These are phyloP conservation scores for Lantana camara DNA, from an alignment of 257 asterid species.

Conservation along the genomic window DNA sequence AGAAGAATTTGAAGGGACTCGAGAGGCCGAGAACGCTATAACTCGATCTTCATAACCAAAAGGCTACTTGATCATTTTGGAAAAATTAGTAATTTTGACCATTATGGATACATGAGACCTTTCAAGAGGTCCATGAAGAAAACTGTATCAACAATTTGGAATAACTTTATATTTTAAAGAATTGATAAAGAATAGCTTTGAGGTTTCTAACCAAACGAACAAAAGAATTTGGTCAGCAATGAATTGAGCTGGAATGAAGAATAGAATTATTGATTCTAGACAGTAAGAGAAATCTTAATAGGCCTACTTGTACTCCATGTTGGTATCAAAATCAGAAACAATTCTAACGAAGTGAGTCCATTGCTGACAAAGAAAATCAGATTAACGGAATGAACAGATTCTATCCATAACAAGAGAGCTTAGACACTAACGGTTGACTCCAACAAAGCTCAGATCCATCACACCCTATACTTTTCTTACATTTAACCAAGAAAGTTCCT, in stretches of 20 bases:
- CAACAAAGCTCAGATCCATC: constrained; percentile 48
- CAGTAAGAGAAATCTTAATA: not conserved
- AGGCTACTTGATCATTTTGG: constrained; percentile 38
- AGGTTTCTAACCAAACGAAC: constrained; percentile 33
- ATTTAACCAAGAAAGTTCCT: constrained; percentile 31
- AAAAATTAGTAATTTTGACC: constrained; percentile 9
- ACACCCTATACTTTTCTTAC: constrained; percentile 37
- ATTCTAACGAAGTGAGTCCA: constrained; percentile 37
- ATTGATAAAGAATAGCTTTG: constrained; percentile 32
- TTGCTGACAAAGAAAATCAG: constrained; percentile 28
- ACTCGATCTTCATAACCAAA: constrained; percentile 34
- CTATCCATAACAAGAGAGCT: constrained; percentile 29
- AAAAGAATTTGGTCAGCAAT: constrained; percentile 41
- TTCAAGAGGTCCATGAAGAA: constrained; percentile 39
- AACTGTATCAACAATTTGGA: constrained; percentile 18
- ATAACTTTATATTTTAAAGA: constrained; percentile 38
- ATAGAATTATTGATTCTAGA: constrained; percentile 15
- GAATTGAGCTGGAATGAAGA: constrained; percentile 32
- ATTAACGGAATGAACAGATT: constrained; percentile 23
- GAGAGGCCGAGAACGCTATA: constrained; percentile 41
- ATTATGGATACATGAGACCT: constrained; percentile 34
- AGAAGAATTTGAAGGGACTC: constrained; percentile 36
- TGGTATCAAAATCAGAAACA: constrained; percentile 20
- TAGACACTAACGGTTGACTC: constrained; percentile 41
- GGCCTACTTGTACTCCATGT: constrained; percentile 39